Conservation (phyloP, 169 alveolate genomes). For the Eimeria praecox region DNA sequence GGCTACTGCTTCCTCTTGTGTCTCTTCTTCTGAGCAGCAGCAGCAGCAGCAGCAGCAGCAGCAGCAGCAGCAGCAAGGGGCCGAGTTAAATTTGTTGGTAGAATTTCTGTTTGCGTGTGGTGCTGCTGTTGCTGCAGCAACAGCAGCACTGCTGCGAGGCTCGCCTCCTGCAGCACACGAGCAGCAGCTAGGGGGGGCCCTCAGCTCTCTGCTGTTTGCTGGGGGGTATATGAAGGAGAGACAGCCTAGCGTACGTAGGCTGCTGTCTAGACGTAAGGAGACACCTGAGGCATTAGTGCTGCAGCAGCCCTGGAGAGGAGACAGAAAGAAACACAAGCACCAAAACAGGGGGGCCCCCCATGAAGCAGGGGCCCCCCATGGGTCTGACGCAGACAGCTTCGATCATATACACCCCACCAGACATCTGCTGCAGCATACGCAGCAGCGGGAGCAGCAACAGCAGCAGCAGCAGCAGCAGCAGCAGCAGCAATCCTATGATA, state of each 20-base stretch:
- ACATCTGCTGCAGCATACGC: neutral
- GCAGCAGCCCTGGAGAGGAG: constrained; percentile 39
- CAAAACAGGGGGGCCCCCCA: neutral
- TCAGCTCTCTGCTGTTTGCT: constrained; percentile 49
- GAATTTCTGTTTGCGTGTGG: constrained; percentile 29
- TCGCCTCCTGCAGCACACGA: constrained; percentile 64
- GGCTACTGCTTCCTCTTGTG: neutral
- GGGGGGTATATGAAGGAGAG: constrained; percentile 58
- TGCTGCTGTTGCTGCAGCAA: constrained; percentile 70
- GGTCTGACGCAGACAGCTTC: neutral
- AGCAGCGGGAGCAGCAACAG: neutral
- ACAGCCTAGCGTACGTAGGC: constrained; percentile 60
- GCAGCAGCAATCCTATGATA: neutral
- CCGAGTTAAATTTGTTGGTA: constrained; percentile 28
- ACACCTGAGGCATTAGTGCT: neutral
- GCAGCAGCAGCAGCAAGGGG: neutral
- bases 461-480: constrained; percentile 14
- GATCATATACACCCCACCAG: neutral
- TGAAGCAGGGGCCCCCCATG: neutral
- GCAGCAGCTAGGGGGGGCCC: constrained; percentile 53
- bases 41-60: too few species aligned
- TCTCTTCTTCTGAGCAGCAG: neutral
- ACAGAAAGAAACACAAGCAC: neutral
- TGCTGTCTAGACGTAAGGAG: constrained; percentile 35
- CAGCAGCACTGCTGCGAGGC: constrained; percentile 65